phyloP scores from a whole-genome alignment of 2,329 filamentous ascomycete genomes.

The Pyrenophora teres region DNA sequence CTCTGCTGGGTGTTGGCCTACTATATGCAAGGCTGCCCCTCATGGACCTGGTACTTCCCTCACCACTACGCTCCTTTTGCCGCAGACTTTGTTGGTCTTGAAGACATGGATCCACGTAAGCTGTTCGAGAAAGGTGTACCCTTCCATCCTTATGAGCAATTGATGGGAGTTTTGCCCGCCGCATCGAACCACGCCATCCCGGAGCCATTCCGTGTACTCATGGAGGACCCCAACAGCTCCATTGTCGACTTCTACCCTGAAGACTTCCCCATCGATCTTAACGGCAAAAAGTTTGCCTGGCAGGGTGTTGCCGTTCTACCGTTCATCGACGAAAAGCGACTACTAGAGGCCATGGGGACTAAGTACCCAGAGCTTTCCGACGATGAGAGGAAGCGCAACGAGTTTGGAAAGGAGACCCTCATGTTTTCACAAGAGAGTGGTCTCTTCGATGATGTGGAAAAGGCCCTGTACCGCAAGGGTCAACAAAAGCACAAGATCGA shows the following conservation, averaged over 20 bases:
- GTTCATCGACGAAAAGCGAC: slow-evolving; percentile 90
- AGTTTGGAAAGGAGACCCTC: slow-evolving; percentile 77
- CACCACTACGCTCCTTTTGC: slow-evolving; percentile 99
- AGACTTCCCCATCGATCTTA: slow-evolving; percentile 90
- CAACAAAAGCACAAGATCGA: slow-evolving; percentile 69
- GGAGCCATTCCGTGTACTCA: slow-evolving; percentile 83
- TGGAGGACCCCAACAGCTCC: slow-evolving; percentile 84
- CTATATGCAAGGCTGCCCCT: slow-evolving; percentile 97
- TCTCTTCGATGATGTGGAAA: slow-evolving; percentile 82
- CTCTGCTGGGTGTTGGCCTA: slow-evolving; percentile 94
- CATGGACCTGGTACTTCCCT: slow-evolving; percentile 99
- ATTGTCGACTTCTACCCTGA: slow-evolving; percentile 98
- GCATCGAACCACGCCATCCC: slow-evolving; percentile 92
- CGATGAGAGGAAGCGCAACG: slow-evolving; percentile 79
- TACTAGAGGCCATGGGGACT: slow-evolving; percentile 79
- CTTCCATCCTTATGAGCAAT: slow-evolving; percentile 91
- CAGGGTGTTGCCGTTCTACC: slow-evolving; percentile 91
- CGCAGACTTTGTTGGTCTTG: slow-evolving; percentile 86
- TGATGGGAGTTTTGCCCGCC: slow-evolving; percentile 97
- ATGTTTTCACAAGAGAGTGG: slow-evolving; percentile 83
- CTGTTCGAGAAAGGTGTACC: slow-evolving; percentile 82
- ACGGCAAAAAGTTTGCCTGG: slow-evolving; percentile 99
- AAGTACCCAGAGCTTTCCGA: slow-evolving; percentile 79
- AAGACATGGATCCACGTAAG: slow-evolving; percentile 69
- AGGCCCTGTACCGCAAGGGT: slow-evolving; percentile 87